Percentiles rank a stretch among this genome's conserved stretches.
Evolutionary conservation across 257 asterid species (phyloP).

Genomic region (Parsonsia alboflavescens): DNA sequence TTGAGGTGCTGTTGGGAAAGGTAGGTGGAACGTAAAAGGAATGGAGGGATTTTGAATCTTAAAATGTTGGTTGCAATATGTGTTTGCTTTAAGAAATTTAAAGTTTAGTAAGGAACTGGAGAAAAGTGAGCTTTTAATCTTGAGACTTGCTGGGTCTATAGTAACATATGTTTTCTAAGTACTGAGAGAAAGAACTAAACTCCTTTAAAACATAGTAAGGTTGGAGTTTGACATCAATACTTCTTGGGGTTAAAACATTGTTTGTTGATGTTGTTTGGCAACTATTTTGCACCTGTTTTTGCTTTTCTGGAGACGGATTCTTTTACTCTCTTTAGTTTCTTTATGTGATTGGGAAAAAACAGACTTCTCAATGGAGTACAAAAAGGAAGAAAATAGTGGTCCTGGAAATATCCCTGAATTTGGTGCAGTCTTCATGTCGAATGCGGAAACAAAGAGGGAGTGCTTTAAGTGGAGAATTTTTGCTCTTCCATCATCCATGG

Average conservation of each 20-base stretch:
- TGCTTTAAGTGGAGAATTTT: conserved; percentile 47
- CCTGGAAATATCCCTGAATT: conserved; percentile 55
- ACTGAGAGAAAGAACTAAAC: not conserved
- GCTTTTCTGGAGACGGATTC: not conserved
- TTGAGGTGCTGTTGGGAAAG: not conserved
- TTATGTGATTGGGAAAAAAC: not conserved
- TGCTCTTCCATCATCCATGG: conserved; percentile 50
- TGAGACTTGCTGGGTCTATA: not conserved
- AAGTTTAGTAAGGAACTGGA: not conserved
- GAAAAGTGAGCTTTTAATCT: not conserved
- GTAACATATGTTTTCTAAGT: not conserved
- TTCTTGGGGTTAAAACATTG: not conserved
- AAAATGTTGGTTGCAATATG: not conserved
- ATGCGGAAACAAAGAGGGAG: conserved; percentile 43
- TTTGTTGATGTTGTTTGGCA: not conserved
- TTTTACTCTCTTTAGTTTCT: conserved; percentile 3
- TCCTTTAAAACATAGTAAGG: not conserved
- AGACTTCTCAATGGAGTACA: conserved; percentile 40
- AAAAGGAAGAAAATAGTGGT: conserved; percentile 33
- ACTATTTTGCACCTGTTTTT: not conserved
- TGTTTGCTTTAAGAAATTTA: not conserved
- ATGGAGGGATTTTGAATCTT: not conserved
- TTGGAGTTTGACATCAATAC: not conserved
- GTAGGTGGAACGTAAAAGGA: not conserved
- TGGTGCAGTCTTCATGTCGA: conserved; percentile 89